A percentile compares a stretch with the other conserved stretches of the same genome.
Conservation (phyloP, 169 alveolate genomes). For the Toxoplasma gondii region DNA sequence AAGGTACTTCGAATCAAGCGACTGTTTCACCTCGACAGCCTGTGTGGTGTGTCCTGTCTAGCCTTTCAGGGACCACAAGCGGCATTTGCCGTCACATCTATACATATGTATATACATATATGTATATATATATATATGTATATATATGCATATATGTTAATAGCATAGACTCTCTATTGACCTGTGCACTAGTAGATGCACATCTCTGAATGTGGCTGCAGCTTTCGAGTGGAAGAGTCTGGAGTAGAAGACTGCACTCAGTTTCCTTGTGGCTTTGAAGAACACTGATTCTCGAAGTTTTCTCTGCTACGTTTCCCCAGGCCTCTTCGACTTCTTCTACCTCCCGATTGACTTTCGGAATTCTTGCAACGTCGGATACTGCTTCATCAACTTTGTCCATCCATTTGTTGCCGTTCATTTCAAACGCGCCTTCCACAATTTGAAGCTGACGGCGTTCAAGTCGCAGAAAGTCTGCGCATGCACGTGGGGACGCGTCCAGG, state of each 20-base stretch:
- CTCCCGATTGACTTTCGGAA: slow-evolving; percentile 88
- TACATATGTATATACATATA: no score
- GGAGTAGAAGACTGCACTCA: no score
- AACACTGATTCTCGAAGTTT: no score
- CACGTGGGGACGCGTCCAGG: slow-evolving; percentile 79
- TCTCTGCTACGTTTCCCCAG: slow-evolving; percentile 45
- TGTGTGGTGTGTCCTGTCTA: no score
- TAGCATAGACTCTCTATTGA: no score
- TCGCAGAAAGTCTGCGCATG: slow-evolving; percentile 67
- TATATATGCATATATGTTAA: neutral
- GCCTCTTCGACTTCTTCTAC: slow-evolving; percentile 84
- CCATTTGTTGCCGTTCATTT: slow-evolving; percentile 73
- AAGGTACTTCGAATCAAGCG: neutral
- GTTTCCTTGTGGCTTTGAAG: no score
- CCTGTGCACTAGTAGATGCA: no score
- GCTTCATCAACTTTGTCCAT: slow-evolving; percentile 82
- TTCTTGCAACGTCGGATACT: slow-evolving; percentile 86
- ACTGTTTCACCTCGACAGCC: neutral
- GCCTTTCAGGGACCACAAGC: neutral
- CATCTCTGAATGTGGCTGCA: no score
- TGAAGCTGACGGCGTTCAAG: slow-evolving; percentile 72
- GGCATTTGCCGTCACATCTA: neutral
- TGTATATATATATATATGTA: no score
- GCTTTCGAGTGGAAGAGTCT: no score
- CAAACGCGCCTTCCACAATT: slow-evolving; percentile 65